These are phyloP conservation scores for Beauveria brongniartii DNA, from an alignment of 2,329 filamentous ascomycete species.

Conservation along the genomic window DNA sequence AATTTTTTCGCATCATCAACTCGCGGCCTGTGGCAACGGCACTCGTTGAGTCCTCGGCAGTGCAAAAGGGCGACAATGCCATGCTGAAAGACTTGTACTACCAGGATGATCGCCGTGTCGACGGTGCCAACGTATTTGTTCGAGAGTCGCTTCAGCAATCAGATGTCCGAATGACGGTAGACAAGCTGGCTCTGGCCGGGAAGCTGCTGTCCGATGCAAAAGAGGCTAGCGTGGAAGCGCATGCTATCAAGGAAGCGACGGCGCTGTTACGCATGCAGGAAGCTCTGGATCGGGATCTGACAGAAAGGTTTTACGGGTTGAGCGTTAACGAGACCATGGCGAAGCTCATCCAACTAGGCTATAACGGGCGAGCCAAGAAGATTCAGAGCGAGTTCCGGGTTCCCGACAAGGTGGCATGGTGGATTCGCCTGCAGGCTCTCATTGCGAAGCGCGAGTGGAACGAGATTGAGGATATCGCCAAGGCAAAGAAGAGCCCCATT, in stretches of 20 bases:
- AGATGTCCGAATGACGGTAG: slow-evolving; percentile 59
- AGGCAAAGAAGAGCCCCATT: slow-evolving; percentile 78
- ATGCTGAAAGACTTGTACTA: slow-evolving; percentile 95
- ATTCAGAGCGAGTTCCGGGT: slow-evolving; percentile 90
- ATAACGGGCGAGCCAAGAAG: slow-evolving; percentile 78
- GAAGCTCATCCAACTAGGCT: slow-evolving; percentile 73
- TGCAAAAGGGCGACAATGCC: slow-evolving; percentile 60
- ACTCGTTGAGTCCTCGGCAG: slow-evolving; percentile 76
- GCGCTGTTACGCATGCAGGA: slow-evolving; percentile 81
- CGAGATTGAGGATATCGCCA: slow-evolving; percentile 79
- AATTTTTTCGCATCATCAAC: slow-evolving; percentile 89
- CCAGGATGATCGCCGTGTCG: slow-evolving; percentile 84
- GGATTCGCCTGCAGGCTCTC: slow-evolving; percentile 75
- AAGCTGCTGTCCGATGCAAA: slow-evolving; percentile 79
- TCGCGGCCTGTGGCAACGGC: slow-evolving; percentile 77
- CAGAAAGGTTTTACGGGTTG: slow-evolving; percentile 68
- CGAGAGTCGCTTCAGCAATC: slow-evolving; percentile 72
- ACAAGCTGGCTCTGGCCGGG: slow-evolving; percentile 81
- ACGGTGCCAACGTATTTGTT: slow-evolving; percentile 81
- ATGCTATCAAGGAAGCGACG: slow-evolving; percentile 69
- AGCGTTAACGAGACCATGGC: slow-evolving; percentile 89
- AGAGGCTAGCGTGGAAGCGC: slow-evolving; percentile 66
- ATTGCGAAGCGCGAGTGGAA: slow-evolving; percentile 87
- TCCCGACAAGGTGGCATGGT: slow-evolving; percentile 83
- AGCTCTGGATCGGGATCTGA: slow-evolving; percentile 74